phyloP scores from a whole-genome alignment of 2,329 filamentous ascomycete genomes.

The Aspergillus alliaceus region DNA sequence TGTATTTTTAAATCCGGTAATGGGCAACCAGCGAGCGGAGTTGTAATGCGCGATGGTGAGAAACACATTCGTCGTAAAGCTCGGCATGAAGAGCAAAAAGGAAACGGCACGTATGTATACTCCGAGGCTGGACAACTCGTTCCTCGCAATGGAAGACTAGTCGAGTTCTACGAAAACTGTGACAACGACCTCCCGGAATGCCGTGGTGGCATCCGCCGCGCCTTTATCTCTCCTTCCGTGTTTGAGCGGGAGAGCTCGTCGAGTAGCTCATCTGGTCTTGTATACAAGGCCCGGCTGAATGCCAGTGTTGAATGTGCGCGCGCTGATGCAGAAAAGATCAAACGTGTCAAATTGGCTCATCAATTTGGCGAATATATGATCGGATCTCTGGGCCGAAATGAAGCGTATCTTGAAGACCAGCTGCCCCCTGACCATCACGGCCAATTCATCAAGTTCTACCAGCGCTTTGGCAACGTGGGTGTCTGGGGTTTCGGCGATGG shows the following conservation, averaged over 20 bases:
- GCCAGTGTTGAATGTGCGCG: constrained; percentile 33
- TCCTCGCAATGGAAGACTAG: constrained; percentile 40
- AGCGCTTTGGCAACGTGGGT: constrained; percentile 53
- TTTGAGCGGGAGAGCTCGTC: constrained; percentile 40
- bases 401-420: constrained; percentile 28
- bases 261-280: constrained; percentile 20
- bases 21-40: constrained; percentile 43
- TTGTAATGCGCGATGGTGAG: constrained; percentile 49
- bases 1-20: constrained; percentile 51
- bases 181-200: constrained; percentile 31
- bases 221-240: constrained; percentile 39
- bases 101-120: constrained; percentile 31
- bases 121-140: constrained; percentile 46
- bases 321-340: constrained; percentile 48
- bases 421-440: constrained; percentile 25
- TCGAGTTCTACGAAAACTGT: constrained; percentile 51
- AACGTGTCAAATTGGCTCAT: constrained; percentile 49
- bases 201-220: constrained; percentile 40
- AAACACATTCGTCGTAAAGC: constrained; percentile 47
- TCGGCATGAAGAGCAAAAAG: constrained; percentile 35
- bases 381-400: constrained; percentile 45
- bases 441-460: constrained; percentile 52
- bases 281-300: constrained; percentile 35
- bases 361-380: constrained; percentile 56
- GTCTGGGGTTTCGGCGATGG: constrained; percentile 53